Evolutionary conservation across 1,284 basidiomycete genomes (phyloP), one percentile per base, ranked within the genome.

Genomic region (Papiliotrema laurentii): DNA sequence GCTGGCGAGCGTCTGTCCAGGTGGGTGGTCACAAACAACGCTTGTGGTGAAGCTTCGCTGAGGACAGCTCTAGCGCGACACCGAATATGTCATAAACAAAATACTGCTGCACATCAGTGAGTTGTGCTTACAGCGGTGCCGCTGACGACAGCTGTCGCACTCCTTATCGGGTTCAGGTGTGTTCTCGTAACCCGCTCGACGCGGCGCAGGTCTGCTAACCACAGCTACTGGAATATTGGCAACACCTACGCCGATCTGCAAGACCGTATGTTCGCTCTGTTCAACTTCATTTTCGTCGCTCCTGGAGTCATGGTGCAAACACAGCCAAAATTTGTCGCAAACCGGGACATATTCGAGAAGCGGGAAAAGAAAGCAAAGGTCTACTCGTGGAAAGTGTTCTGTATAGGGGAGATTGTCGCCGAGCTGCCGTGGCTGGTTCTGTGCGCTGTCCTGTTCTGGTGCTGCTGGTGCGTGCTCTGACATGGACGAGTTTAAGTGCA

Each of bases 271-370:
- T 69, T 69, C 45, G 64, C 59, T 30, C 60, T 73, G 35, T 71
- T 72, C 62, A 59, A 64, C 34, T 71, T 71, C 45, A 63, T 66
- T 50, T 71, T 70, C 47, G 66, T 73, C 43, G 67, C 66, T 16
- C 65, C 59, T 57, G 64, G 64, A 46, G 66, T 69, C 41, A 70
- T 73, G 26, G 66, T 63, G 4, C 71, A 73, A 49, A 61, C 69
- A 6, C 71, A 73, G 51, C 73, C 73, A 25, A 64, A 68, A 40
- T 75, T 74, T 53, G 68, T 75, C 50, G 67, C 64, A 42, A 63
- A 68, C 40, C 59, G 73, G 37, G 66, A 67, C 50, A 61, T 74
- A 38, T 74, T 69, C 40, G 72, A 74, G 51, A 63, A 63, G 2
- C 53, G 71, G 26, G 73, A 75, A 56, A 66, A 68, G 48, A 67